Percentiles rank a stretch among this genome's conserved stretches.
Conservation (phyloP, 2,329 filamentous ascomycete genomes). For the Neofusicoccum cordaticola region DNA sequence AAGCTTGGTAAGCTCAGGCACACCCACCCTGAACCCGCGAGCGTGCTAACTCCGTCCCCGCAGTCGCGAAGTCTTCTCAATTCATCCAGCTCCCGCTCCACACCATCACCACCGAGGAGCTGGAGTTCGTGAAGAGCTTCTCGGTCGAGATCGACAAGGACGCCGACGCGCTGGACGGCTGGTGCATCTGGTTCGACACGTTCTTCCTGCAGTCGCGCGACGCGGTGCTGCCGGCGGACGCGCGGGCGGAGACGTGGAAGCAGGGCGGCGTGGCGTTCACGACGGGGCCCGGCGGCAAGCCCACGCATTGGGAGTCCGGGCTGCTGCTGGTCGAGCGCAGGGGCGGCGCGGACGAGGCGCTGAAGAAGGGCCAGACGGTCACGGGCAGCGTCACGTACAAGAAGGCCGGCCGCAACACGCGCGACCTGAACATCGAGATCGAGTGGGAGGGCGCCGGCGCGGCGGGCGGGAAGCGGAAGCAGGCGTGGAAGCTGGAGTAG, state of each 20-base stretch:
- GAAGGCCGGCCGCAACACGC: conserved; percentile 51
- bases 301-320: conserved; percentile 90
- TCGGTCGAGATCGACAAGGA: conserved; percentile 59
- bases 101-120: conserved; percentile 66
- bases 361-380: conserved; percentile 58
- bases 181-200: conserved; percentile 90
- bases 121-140: conserved; percentile 72
- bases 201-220: conserved; percentile 71
- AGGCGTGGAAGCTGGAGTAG: conserved; percentile 32
- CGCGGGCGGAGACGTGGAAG: conserved; percentile 62
- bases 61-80: conserved; percentile 50
- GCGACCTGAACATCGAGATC: conserved; percentile 40
- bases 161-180: conserved; percentile 74
- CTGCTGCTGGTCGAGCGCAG: conserved; percentile 67
- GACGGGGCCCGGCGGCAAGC: conserved; percentile 71
- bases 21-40: conserved; percentile 23
- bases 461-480: conserved; percentile 23
- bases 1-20: conserved; percentile 46
- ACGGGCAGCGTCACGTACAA: conserved; percentile 68
- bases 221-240: conserved; percentile 42
- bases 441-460: conserved; percentile 34
- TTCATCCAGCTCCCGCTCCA: conserved; percentile 78
- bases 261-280: conserved; percentile 68
- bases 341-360: conserved; percentile 40
- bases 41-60: conserved; percentile 31